These are phyloP conservation scores for Tilletia caries DNA, from an alignment of 1,284 basidiomycete genomes.

Conservation along the genomic window DNA sequence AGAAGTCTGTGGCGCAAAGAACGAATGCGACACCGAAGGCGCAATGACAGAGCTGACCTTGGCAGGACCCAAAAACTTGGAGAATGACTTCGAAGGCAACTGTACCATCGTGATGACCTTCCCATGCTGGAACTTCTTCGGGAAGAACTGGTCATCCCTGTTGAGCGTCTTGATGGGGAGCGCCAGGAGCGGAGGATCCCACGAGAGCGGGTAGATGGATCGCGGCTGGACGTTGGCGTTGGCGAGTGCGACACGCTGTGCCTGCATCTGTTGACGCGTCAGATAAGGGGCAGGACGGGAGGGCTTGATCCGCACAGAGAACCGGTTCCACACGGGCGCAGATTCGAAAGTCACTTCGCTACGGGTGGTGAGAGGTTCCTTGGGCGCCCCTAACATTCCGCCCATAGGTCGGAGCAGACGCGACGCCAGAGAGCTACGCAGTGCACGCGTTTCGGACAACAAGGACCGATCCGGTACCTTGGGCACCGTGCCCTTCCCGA, in stretches of 20 bases:
- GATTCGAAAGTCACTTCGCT: conserved; percentile 30
- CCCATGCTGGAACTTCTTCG: conserved; percentile 40
- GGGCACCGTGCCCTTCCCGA: conserved; percentile 1
- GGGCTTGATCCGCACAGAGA: conserved; percentile 27
- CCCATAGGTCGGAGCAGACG: neutral
- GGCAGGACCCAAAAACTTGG: conserved; percentile 6
- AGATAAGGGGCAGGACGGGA: conserved; percentile 23
- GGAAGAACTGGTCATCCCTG: conserved; percentile 42
- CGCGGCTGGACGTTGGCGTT: conserved; percentile 26
- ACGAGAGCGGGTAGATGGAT: conserved; percentile 34
- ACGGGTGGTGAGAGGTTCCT: conserved; percentile 31
- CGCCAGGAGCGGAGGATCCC: conserved; percentile 37
- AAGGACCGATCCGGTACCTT: conserved; percentile 1
- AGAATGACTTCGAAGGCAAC: conserved; percentile 20
- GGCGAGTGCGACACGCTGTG: conserved; percentile 23
- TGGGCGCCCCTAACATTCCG: neutral
- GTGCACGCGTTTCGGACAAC: neutral
- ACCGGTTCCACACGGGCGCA: conserved; percentile 42
- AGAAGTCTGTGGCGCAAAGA: conserved; percentile 12
- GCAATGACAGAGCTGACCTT: conserved; percentile 24
- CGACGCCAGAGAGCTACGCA: neutral
- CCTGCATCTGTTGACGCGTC: conserved; percentile 29
- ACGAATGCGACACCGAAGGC: conserved; percentile 18
- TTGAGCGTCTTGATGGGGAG: conserved; percentile 39
- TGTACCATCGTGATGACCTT: conserved; percentile 35